phyloP scores from a whole-genome alignment of 2,329 filamentous ascomycete species.

The Raffaelea deltoideospora region DNA sequence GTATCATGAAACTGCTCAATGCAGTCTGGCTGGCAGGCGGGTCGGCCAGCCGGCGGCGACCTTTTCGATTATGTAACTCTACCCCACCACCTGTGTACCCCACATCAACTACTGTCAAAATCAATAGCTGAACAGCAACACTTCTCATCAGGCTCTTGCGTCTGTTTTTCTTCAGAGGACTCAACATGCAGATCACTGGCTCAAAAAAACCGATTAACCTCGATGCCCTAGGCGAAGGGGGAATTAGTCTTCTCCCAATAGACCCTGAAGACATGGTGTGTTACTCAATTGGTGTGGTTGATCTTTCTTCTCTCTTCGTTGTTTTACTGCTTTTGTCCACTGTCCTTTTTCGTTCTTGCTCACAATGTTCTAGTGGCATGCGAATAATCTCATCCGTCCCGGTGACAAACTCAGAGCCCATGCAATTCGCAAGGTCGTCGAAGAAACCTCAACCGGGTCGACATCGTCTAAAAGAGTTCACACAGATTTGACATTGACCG shows the following conservation, averaged over 20 bases:
- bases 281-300: background rate
- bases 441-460: slow-evolving; percentile 29
- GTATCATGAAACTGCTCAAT: too few relatives aligned
- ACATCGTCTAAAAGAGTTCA: slow-evolving; percentile 35
- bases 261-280: slow-evolving; percentile 30
- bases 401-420: slow-evolving; percentile 39
- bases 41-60: too few relatives aligned
- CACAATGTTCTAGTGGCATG: slow-evolving; percentile 30
- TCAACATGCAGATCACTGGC: slow-evolving; percentile 14
- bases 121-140: too few relatives aligned
- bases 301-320: background rate
- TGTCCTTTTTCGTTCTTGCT: too few relatives aligned
- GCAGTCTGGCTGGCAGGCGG: too few relatives aligned
- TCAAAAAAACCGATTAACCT: slow-evolving; percentile 21
- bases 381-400: slow-evolving; percentile 42
- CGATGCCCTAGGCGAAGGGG: slow-evolving; percentile 21
- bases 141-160: too few relatives aligned
- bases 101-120: too few relatives aligned
- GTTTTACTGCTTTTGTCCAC: background rate
- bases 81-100: too few relatives aligned
- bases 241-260: slow-evolving; percentile 22
- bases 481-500: slow-evolving; percentile 39
- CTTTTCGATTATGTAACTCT: too few relatives aligned
- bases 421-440: slow-evolving; percentile 38
- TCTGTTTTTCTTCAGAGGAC: too few relatives aligned